Percentiles rank a stretch among this genome's conserved stretches.
Evolutionary conservation across 306 rosid genomes (phyloP).

Genomic region (Coriaria nepalensis): DNA sequence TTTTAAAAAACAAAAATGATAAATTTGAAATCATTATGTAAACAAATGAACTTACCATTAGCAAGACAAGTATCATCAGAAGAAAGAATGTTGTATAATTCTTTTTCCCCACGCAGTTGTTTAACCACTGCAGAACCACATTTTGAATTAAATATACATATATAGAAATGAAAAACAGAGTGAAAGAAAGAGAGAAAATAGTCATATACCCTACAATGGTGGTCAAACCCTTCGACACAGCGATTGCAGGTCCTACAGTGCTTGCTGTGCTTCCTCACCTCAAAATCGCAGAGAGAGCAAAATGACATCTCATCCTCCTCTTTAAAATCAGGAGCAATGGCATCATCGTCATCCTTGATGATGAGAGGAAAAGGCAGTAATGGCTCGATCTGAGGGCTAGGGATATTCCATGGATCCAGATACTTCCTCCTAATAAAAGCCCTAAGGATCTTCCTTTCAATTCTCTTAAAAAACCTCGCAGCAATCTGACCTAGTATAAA

Average conservation of each 20-base stretch:
- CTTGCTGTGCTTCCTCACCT: conserved; percentile 77
- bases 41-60: conserved; percentile 42
- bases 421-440: conserved; percentile 68
- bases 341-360: conserved; percentile 67
- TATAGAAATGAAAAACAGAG: not conserved
- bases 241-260: conserved; percentile 95
- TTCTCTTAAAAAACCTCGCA: conserved; percentile 54
- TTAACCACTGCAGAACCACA: conserved; percentile 56
- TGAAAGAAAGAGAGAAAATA: not conserved
- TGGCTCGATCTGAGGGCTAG: conserved; percentile 44
- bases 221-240: conserved; percentile 93
- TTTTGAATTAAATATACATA: conserved; percentile 1
- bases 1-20: conserved; percentile 5
- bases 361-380: conserved; percentile 70
- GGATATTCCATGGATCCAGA: conserved; percentile 46
- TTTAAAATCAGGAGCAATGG: conserved; percentile 35
- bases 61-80: conserved; percentile 57
- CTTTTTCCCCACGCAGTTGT: conserved; percentile 88
- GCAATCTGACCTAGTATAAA: conserved; percentile 55
- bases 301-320: conserved; percentile 66
- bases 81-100: conserved; percentile 86
- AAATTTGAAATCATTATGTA: conserved; percentile 1
- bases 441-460: conserved; percentile 74
- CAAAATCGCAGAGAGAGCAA: conserved; percentile 66
- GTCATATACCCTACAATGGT: conserved; percentile 68